Conservation (phyloP, 345 rosid species). For the Salix caprea region DNA sequence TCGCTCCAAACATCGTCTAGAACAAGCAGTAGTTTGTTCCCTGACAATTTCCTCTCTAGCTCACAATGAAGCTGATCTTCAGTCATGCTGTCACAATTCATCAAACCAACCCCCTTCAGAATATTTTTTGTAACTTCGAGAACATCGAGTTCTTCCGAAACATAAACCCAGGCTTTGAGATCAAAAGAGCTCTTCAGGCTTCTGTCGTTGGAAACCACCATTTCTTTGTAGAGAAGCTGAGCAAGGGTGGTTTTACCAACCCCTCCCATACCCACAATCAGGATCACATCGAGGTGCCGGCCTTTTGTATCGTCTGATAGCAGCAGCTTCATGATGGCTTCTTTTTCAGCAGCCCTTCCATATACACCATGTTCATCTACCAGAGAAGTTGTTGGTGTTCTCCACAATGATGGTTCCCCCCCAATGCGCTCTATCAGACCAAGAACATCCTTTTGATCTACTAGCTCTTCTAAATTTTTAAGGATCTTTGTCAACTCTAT, state of each 20-base stretch:
- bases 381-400: constrained; percentile 11
- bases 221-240: background rate
- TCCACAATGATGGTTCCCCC: background rate
- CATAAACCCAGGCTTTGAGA: constrained; percentile 1
- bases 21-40: background rate
- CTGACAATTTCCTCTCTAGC: background rate
- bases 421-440: constrained; percentile 12
- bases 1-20: background rate
- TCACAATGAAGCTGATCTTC: too few relatives aligned
- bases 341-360: constrained; percentile 19
- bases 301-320: background rate
- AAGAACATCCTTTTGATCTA: constrained; percentile 8
- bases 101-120: background rate
- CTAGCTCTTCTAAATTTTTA: constrained; percentile 8
- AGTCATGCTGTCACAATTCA: background rate
- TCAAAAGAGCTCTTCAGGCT: background rate
- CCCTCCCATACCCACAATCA: constrained; percentile 20
- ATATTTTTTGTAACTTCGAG: background rate
- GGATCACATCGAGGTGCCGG: constrained; percentile 4
- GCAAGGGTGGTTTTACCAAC: constrained; percentile 1
- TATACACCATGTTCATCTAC: constrained; percentile 18
- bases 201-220: background rate
- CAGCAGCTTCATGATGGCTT: background rate
- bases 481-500: background rate
- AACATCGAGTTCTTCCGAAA: background rate